A percentile compares a stretch with the other conserved stretches of the same genome.
phyloP scores from a whole-genome alignment of 2,329 filamentous ascomycete genomes.

The Aspergillus alliaceus region DNA sequence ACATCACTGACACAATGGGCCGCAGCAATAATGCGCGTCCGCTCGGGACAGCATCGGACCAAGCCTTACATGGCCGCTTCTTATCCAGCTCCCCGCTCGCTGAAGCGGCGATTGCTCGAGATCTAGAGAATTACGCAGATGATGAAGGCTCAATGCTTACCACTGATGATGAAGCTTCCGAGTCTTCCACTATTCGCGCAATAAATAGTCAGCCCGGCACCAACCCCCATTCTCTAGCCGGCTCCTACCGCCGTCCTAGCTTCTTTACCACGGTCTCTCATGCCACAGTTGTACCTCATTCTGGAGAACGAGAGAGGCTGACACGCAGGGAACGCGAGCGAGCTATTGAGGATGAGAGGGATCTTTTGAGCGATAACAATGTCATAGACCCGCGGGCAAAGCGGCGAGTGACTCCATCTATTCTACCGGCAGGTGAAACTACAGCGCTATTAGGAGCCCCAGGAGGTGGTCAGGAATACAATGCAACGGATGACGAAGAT shows the following conservation, averaged over 20 bases:
- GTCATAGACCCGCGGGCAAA: constrained; percentile 41
- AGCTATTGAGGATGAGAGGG: constrained; percentile 57
- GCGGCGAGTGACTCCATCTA: constrained; percentile 8
- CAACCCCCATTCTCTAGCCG: constrained; percentile 53
- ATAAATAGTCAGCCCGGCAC: constrained; percentile 37
- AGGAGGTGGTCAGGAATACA: constrained; percentile 46
- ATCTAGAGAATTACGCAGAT: constrained; percentile 65
- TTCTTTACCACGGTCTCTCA: constrained; percentile 72
- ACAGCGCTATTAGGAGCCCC: constrained; percentile 49
- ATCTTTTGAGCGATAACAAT: constrained; percentile 60
- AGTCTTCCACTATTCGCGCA: constrained; percentile 43
- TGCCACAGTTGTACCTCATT: constrained; percentile 63
- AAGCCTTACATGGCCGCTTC: constrained; percentile 47
- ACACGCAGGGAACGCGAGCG: constrained; percentile 55
- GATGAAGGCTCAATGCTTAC: constrained; percentile 46
- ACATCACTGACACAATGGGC: constrained; percentile 20
- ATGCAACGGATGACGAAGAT: constrained; percentile 53
- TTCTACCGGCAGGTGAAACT: constrained; percentile 39
- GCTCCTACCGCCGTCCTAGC: constrained; percentile 73
- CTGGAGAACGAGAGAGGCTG: constrained; percentile 45
- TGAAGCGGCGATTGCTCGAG: constrained; percentile 64
- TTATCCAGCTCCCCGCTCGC: constrained; percentile 64
- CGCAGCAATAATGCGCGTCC: constrained; percentile 27
- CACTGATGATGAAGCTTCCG: constrained; percentile 41
- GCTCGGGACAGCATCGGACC: constrained; percentile 27